phyloP scores from a whole-genome alignment of 495 filamentous ascomycete genomes.

The Lasiosphaeria hispida region DNA sequence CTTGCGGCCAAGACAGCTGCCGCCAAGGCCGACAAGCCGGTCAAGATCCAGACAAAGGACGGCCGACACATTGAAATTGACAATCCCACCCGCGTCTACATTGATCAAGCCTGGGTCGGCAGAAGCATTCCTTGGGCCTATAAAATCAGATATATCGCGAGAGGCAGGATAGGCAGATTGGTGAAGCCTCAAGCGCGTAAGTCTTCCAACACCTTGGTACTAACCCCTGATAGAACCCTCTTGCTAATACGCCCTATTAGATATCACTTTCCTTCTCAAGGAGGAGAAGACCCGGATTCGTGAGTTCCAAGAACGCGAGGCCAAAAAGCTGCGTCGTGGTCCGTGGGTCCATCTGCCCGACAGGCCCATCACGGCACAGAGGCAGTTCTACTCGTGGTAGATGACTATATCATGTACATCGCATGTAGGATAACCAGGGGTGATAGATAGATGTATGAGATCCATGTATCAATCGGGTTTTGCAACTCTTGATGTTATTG shows the following conservation, averaged over 20 bases:
- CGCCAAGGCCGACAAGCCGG: background rate
- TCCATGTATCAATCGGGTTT: background rate
- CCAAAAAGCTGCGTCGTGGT: conserved; percentile 64
- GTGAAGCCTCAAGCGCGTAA: conserved; percentile 68
- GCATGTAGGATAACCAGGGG: background rate
- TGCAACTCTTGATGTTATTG: conserved; percentile 5
- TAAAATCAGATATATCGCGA: conserved; percentile 62
- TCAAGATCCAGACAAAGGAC: conserved; percentile 53
- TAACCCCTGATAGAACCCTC: background rate
- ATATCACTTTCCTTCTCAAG: conserved; percentile 80
- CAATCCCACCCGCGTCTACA: conserved; percentile 75
- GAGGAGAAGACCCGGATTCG: conserved; percentile 87
- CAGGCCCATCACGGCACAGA: conserved; percentile 70
- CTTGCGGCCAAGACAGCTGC: no score
- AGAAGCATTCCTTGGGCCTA: conserved; percentile 57
- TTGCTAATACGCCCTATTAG: conserved; percentile 37
- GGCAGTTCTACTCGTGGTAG: conserved; percentile 88
- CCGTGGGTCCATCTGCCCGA: conserved; percentile 87
- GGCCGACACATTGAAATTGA: conserved; percentile 59
- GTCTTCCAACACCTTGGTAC: conserved; percentile 30
- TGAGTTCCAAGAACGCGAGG: conserved; percentile 69
- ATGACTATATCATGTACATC: conserved; percentile 2
- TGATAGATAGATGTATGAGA: conserved; percentile 1
- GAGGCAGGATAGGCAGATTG: conserved; percentile 61
- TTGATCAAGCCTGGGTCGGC: conserved; percentile 89